Evolutionary conservation across 106 monocot species (phyloP).

Genomic region (Posidonia australis): DNA sequence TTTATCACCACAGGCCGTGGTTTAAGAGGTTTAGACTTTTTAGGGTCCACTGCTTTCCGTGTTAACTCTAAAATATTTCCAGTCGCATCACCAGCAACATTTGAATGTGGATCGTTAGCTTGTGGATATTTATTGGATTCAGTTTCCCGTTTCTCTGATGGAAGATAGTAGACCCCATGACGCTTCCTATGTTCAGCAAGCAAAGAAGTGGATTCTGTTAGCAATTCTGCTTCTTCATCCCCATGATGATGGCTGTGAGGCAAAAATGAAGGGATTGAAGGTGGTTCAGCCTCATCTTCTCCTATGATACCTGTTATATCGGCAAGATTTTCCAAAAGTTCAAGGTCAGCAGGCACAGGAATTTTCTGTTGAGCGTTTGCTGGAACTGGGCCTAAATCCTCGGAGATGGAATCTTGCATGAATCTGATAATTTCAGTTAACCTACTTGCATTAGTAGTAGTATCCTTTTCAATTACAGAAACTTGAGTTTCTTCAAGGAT

Average conservation of each 20-base stretch:
- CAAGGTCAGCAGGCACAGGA: slow-evolving; percentile 49
- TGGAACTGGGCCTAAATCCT: slow-evolving; percentile 66
- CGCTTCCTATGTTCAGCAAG: slow-evolving; percentile 71
- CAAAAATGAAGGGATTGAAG: slow-evolving; percentile 31
- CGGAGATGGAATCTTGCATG: slow-evolving; percentile 38
- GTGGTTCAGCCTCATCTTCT: slow-evolving; percentile 18
- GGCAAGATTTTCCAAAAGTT: slow-evolving; percentile 63
- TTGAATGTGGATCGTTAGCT: slow-evolving; percentile 32
- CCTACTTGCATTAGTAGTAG: slow-evolving; percentile 11
- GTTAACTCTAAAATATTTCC: slow-evolving; percentile 40
- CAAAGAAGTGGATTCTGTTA: slow-evolving; percentile 38
- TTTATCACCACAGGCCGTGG: slow-evolving; percentile 78
- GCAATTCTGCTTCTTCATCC: slow-evolving; percentile 17
- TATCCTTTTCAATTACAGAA: slow-evolving; percentile 14
- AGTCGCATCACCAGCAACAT: slow-evolving; percentile 6
- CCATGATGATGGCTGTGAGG: slow-evolving; percentile 6
- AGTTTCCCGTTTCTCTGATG: slow-evolving; percentile 37
- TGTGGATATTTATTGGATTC: slow-evolving; percentile 54
- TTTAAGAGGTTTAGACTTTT: slow-evolving; percentile 40
- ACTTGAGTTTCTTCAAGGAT: slow-evolving; percentile 28
- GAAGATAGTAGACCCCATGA: slow-evolving; percentile 81
- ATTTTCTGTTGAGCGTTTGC: slow-evolving; percentile 42
- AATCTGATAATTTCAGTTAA: slow-evolving; percentile 25
- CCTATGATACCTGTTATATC: slow-evolving; percentile 40
- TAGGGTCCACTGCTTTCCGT: slow-evolving; percentile 24